phyloP scores from a whole-genome alignment of 2,329 filamentous ascomycete species.

The Xylariaceae sp. region DNA sequence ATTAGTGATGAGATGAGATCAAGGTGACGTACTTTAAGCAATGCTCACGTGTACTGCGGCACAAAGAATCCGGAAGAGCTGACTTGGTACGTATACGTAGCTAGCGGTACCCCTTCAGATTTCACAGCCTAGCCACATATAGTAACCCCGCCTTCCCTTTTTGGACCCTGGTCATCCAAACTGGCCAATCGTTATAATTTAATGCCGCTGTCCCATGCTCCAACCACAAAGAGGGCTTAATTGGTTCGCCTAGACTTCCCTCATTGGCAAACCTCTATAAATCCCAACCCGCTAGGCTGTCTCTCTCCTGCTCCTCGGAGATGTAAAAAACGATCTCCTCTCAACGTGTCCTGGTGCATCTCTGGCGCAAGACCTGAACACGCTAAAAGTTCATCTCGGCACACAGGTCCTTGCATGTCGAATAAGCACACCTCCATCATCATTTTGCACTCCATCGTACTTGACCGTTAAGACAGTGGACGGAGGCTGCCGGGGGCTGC shows the following conservation, averaged over 20 bases:
- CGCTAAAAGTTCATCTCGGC: constrained; percentile 20
- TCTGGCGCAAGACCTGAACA: background rate
- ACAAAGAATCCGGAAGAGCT: no score
- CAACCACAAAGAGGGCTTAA: background rate
- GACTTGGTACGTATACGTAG: background rate
- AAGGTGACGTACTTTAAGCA: constrained; percentile 16
- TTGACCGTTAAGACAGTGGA: background rate
- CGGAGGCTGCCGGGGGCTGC: constrained; percentile 10
- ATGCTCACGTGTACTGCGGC: constrained; percentile 4
- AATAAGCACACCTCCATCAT: constrained; percentile 14
- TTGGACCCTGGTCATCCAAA: background rate
- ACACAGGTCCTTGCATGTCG: constrained; percentile 10
- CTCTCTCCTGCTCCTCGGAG: constrained; percentile 23
- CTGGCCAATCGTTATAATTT: constrained; percentile 7
- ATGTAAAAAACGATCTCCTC: constrained; percentile 18
- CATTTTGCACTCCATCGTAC: background rate
- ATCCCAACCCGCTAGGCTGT: constrained; percentile 2
- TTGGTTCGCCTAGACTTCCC: constrained; percentile 25
- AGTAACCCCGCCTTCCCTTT: constrained; percentile 17
- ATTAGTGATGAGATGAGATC: constrained; percentile 6
- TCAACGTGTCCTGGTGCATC: constrained; percentile 11
- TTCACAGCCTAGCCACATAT: background rate
- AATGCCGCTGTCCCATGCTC: constrained; percentile 17
- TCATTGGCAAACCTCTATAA: constrained; percentile 22
- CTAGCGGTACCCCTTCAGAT: background rate